Base-by-base conservation (phyloP, 164 flowering plant genomes). In the Aristolochia fimbriata region DNA sequence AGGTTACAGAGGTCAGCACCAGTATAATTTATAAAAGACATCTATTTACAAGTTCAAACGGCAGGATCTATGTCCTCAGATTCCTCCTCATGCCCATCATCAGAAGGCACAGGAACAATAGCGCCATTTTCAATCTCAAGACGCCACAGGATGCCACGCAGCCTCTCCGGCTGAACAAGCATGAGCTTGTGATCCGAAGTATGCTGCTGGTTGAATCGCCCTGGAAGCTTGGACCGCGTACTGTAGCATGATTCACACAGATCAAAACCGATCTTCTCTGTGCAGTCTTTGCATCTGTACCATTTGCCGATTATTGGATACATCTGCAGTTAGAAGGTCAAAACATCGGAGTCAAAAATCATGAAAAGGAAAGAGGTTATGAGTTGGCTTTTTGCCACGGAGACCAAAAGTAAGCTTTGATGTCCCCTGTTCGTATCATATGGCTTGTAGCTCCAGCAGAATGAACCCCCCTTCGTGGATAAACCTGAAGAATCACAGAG, bases 141-240 rank as follows among this genome's bases (percentile, higher is more conserved):
- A n/a, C 20, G 19, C 59, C 15, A 23, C 43, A 56, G n/a, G 19
- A 56, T 24, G 15, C 46, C 21, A 37, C 21, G 59, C 15, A 33
- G 27, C 59, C 8, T 31, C 17, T 17, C 5, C 19, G 64, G 14
- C 11, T 11, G 61, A 23, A 70, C 51, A 30, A 61, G 73, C 73
- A 74, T 72, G 65, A 91, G 79, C 63, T 57, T 69, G 76, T 92
- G 98, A 5, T 84, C 90, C 21, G 82, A 71, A 15, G 73, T 85
- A 68, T 92, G 98, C 66, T 84, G 85, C 74, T 92, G 98, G 72
- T 89, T 92, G 67, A 92, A 92, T 58, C 93, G 76, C 8, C 98
- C 98, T 11, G 91, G 91, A 61, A 75, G 79, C 76, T 82, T 83
- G 50, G 91, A 84, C 7, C 57, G 22, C 22, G 84, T 78, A 21